Evolutionary conservation across 345 rosid species (phyloP).

Genomic region (Salix arbutifolia): DNA sequence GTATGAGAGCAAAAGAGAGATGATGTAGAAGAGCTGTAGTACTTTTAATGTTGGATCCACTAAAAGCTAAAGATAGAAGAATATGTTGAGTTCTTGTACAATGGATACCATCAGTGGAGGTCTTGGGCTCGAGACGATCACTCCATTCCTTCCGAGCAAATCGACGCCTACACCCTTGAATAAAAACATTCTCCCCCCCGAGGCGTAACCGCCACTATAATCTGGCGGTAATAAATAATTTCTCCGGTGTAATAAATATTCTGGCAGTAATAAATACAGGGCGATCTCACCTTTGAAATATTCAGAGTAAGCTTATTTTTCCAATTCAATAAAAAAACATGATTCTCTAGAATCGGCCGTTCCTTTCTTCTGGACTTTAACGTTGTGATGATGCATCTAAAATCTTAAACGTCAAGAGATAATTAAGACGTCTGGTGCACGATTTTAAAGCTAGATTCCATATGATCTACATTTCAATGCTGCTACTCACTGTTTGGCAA

Average conservation of each 20-base stretch:
- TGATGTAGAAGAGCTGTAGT: neutral
- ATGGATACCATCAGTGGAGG: neutral
- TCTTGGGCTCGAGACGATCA: neutral
- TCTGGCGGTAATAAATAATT: neutral
- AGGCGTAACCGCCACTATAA: neutral
- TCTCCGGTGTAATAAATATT: neutral
- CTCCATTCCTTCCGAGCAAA: neutral
- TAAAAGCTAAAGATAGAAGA: conserved; percentile 1
- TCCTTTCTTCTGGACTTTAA: neutral
- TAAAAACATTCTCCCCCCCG: neutral
- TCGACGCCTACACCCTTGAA: neutral
- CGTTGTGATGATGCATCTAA: neutral
- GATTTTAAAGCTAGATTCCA: neutral
- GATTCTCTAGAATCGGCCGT: neutral
- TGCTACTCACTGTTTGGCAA: neutral
- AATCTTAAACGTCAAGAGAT: neutral
- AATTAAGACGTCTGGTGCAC: neutral
- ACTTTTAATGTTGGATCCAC: neutral
- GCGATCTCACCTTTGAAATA: neutral
- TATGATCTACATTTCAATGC: neutral
- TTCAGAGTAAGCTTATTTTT: neutral
- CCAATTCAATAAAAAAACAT: neutral
- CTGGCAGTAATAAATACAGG: neutral
- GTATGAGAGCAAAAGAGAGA: neutral
- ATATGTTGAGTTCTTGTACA: neutral